Evolutionary conservation across 2,329 filamentous ascomycete genomes (phyloP), one percentile per base, ranked within the genome.

Genomic region (Hypomyces perniciosus): DNA sequence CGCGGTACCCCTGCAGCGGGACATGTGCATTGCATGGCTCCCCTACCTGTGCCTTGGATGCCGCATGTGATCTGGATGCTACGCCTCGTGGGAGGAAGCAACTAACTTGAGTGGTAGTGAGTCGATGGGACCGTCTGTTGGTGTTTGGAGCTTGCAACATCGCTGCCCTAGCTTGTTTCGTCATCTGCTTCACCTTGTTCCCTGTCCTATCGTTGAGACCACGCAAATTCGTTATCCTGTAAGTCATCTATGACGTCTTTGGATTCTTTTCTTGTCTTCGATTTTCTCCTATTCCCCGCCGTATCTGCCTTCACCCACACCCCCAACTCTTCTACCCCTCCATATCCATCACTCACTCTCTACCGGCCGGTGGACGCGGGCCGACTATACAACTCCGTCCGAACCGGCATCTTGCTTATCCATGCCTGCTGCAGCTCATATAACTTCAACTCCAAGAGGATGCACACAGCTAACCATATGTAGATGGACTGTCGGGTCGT

Each of bases 211-310:
- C 88, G 59, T 71, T 90, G 58, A 84, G 80, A 67, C 91, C 92
- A 60, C 83, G 88, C 71, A 99, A 97, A 77, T 96, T 99, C 76
- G 91, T 92, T 50, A 90, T 95, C 58, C 71, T 97, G 93, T 97
- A 84, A 87, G 92, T 92, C 56, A 59, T 57, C 51, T 46, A 56
- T 49, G 45, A 53, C 41, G 52, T 54, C 43, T 49, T 42, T 54
- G 8, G 20, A 41, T 51, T 43, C 20, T 26, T 33, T 54, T 56
- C 52, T 57, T 34, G 39, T 31, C 40, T 30, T 42, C 27, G 9
- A 29, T 37, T 42, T 54, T 52, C 52, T 55, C 52, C 46, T 46
- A 54, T 53, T 54, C n/a, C 29, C 26, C 46, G 33, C 27, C 20
- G 40, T 40, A 10, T 35, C 46, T 48, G 39, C 41, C 43, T 30